Conservation (phyloP, 805 yeast genomes). For the Wickerhamiella hasegawae region DNA sequence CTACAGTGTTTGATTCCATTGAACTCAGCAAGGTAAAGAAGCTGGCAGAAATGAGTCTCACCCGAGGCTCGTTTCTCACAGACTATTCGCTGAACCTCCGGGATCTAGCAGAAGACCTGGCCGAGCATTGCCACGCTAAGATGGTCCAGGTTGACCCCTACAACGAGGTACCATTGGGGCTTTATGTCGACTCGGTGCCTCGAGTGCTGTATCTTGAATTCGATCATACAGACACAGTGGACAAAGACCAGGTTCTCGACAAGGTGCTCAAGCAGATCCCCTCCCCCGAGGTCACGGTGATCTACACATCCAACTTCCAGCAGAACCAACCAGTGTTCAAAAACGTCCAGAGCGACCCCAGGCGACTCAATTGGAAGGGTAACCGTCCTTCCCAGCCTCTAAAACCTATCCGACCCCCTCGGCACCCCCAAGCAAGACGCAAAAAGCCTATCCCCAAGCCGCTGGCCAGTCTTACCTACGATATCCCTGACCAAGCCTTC, state of each 20-base stretch:
- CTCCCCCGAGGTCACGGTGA: conserved; percentile 49
- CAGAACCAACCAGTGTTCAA: conserved; percentile 15
- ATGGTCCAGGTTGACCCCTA: conserved; percentile 4
- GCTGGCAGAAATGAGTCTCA: conserved; percentile 13
- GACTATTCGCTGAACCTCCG: conserved; percentile 9
- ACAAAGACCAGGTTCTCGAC: conserved; percentile 29
- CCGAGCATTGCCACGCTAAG: conserved; percentile 14
- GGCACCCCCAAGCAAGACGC: no score
- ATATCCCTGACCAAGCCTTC: no score
- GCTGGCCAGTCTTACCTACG: no score
- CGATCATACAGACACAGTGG: conserved; percentile 5
- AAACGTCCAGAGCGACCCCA: conserved; percentile 17
- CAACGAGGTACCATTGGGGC: conserved; percentile 3
- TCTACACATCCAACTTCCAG: conserved; percentile 32
- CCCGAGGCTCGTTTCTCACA: conserved; percentile 13
- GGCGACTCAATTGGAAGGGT: conserved; percentile 14
- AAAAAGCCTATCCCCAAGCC: no score
- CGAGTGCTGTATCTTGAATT: conserved; percentile 14
- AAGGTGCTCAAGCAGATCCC: conserved; percentile 53
- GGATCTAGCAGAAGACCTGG: conserved; percentile 15
- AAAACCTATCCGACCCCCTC: no score
- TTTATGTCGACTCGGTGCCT: conserved; percentile 8
- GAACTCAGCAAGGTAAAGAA: conserved; percentile 10
- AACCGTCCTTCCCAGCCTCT: no score
- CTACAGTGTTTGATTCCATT: conserved; percentile 9